phyloP scores from a whole-genome alignment of 2,329 filamentous ascomycete genomes.

The Boeremia lycopersici region DNA sequence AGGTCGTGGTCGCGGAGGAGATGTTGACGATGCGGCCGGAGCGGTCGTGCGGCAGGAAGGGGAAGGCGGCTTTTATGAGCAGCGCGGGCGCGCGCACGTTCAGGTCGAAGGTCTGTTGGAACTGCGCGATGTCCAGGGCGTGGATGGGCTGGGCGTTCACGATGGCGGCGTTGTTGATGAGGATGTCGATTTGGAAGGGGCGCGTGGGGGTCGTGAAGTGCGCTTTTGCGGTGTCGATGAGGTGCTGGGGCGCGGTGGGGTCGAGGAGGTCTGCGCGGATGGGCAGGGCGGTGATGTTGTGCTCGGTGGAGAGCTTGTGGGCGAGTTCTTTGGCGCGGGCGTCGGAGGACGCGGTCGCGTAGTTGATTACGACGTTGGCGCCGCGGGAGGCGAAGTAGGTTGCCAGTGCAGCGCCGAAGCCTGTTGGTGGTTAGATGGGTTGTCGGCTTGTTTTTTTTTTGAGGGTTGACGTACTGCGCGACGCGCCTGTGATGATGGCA shows the following conservation, averaged over 20 bases:
- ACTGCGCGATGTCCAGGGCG: slow-evolving; percentile 14
- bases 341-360: slow-evolving; percentile 65
- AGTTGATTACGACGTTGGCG: slow-evolving; percentile 69
- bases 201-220: slow-evolving; percentile 56
- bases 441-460: not conserved
- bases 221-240: slow-evolving; percentile 62
- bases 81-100: slow-evolving; percentile 56
- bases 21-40: slow-evolving; percentile 66
- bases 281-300: slow-evolving; percentile 64
- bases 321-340: slow-evolving; percentile 57
- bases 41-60: slow-evolving; percentile 69
- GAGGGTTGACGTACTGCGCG: slow-evolving; percentile 66
- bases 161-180: slow-evolving; percentile 70
- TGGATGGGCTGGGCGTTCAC: slow-evolving; percentile 25
- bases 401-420: slow-evolving; percentile 70
- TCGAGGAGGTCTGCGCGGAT: slow-evolving; percentile 72
- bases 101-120: slow-evolving; percentile 21
- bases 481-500: slow-evolving; percentile 76
- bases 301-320: slow-evolving; percentile 55
- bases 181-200: slow-evolving; percentile 72
- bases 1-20: slow-evolving; percentile 58
- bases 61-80: slow-evolving; percentile 71
- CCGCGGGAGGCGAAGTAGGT: slow-evolving; percentile 72
- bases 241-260: slow-evolving; percentile 60
- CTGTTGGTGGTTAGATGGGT: slow-evolving; percentile 47